Base-by-base conservation (phyloP, 768 basidiomycete species). In the Russula ochroleuca region DNA sequence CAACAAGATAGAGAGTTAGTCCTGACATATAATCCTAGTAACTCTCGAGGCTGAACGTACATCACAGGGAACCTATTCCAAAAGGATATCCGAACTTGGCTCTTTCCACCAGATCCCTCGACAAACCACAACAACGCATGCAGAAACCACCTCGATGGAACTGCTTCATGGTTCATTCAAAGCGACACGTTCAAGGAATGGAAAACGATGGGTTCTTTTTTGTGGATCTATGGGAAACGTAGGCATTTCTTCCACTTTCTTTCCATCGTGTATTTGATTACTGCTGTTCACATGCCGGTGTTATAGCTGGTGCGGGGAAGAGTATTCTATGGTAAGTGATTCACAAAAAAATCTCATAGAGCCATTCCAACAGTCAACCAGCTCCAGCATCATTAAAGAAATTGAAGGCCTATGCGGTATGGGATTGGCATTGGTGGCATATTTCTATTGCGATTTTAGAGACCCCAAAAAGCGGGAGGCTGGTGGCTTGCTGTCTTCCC, bases 371-470 rank as follows among this genome's bases (percentile, higher is more conserved):
- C 19, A 40, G 17, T 17, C 9, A 13, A 43, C 5, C 19, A 56
- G 55, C 41, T 56, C 55, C 8, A 43, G 28, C 25, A 33, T 56
- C 14, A 45, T 56, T 8, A 11, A 43, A 33, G 25, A 56, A 4
- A 21, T 56, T 2, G 28, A 56, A n/a, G 17, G 19, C 10, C 17
- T 14, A 9, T 41, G 41, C 14, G 7, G 31, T 13, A 31, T 10
- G 6, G 55, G 55, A 14, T 14, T 45, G 28, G 55, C 41, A 8
- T 6, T 31, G 17, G 10, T 56, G 41, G 8, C 28, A 5, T 56
- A 31, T 33, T 56, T 56, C 28, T 56, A 56, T 43, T 56, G 40
- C 13, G 55, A 56, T n/a, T 56, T 56, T 6, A 28, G 28, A 15
- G 41, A 45, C 11, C 9, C 25, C 25, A n/a, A 19, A 7, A 56